Evolutionary conservation across 805 yeast genomes (phyloP).

Genomic region (Candida ulmi): DNA sequence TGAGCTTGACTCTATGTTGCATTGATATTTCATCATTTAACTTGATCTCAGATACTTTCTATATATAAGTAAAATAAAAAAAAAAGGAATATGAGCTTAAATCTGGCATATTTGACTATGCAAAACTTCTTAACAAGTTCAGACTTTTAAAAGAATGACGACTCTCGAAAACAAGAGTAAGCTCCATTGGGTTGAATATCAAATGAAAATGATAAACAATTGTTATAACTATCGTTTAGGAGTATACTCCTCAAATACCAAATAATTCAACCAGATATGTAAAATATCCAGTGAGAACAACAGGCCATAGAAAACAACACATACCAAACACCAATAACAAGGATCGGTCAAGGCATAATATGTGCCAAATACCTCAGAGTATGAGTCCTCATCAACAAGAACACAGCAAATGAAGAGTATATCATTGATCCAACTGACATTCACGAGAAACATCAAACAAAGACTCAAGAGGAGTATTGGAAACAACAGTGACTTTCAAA

Average conservation of each 20-base stretch:
- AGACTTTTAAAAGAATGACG: constrained; percentile 29
- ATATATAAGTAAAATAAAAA: not conserved
- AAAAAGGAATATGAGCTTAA: constrained; percentile 17
- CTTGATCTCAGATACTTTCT: constrained; percentile 10
- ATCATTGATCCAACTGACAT: constrained; percentile 3
- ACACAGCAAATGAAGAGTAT: not conserved
- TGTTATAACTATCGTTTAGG: constrained; percentile 76
- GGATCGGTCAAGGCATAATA: not conserved
- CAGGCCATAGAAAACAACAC: not conserved
- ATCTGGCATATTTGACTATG: constrained; percentile 68
- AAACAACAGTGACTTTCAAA: not conserved
- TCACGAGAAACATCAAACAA: constrained; percentile 5
- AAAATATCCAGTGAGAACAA: not conserved
- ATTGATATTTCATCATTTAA: constrained; percentile 71
- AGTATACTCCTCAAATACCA: constrained; percentile 54
- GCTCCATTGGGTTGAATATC: constrained; percentile 74
- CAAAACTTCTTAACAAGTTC: constrained; percentile 27
- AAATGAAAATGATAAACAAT: constrained; percentile 32
- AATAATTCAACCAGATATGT: constrained; percentile 25
- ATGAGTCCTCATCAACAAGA: too few species aligned
- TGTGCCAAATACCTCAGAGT: too few species aligned
- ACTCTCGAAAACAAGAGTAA: constrained; percentile 65
- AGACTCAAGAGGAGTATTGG: constrained; percentile 22
- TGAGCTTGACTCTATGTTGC: constrained; percentile 92
- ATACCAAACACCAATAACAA: not conserved